Conservation (phyloP, 208 protist genomes). For the Acanthamoeba quina region DNA sequence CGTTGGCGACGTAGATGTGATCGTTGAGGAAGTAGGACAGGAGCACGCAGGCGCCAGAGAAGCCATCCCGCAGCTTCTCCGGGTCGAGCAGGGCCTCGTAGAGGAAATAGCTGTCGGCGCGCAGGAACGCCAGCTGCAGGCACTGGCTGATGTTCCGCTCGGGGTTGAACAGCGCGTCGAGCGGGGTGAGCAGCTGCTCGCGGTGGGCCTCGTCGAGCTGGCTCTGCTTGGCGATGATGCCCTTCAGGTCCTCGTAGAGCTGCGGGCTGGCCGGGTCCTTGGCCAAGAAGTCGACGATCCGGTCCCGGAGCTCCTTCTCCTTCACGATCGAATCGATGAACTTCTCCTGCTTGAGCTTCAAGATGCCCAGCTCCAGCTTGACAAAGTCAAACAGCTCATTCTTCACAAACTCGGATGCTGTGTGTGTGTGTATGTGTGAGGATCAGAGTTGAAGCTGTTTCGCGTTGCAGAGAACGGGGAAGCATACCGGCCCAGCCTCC, state of each 20-base stretch:
- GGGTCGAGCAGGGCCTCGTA: conserved; percentile 41
- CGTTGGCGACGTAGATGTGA: conserved; percentile 29
- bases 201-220: background rate
- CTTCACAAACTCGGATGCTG: conserved; percentile 24
- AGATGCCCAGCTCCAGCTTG: conserved; percentile 18
- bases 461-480: no score
- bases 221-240: background rate
- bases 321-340: conserved; percentile 14
- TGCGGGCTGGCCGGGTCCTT: background rate
- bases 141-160: conserved; percentile 16
- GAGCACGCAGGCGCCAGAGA: background rate
- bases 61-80: conserved; percentile 8
- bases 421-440: background rate
- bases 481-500: background rate
- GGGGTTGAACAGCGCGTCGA: conserved; percentile 21
- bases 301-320: background rate
- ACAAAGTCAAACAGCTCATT: conserved; percentile 44
- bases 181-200: conserved; percentile 1
- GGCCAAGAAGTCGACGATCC: background rate
- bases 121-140: conserved; percentile 13
- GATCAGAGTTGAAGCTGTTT: background rate
- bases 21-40: conserved; percentile 32
- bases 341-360: conserved; percentile 54
- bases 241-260: background rate
- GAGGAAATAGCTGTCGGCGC: conserved; percentile 24